A percentile compares a stretch with the other conserved stretches of the same genome.
Evolutionary conservation across 1,284 basidiomycete species (phyloP).

Genomic region (Ceratobasidium sp.): DNA sequence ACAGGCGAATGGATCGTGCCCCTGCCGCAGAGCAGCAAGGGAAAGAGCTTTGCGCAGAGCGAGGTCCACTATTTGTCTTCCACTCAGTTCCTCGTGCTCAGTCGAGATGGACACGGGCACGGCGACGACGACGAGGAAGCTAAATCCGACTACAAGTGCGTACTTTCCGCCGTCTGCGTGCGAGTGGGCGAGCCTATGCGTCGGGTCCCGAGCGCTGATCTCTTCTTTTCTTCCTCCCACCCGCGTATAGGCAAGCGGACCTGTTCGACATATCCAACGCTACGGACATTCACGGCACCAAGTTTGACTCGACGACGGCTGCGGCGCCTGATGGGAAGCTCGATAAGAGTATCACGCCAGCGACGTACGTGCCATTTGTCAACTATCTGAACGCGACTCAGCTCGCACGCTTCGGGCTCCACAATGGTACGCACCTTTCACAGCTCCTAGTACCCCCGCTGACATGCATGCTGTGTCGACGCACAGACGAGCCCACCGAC

Average conservation of each 20-base stretch:
- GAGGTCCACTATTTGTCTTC: slow-evolving; percentile 68
- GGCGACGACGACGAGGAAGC: slow-evolving; percentile 64
- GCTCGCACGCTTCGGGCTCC: slow-evolving; percentile 70
- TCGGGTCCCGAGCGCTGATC: slow-evolving; percentile 10
- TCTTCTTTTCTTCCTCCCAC: slow-evolving; percentile 9
- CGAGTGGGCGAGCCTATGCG: neutral
- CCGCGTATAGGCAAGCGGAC: slow-evolving; percentile 61
- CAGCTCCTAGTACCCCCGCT: slow-evolving; percentile 28
- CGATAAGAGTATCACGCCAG: slow-evolving; percentile 63
- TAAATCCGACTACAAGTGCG: slow-evolving; percentile 68
- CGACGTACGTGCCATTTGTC: slow-evolving; percentile 67
- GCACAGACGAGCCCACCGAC: slow-evolving; percentile 57
- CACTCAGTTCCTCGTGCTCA: slow-evolving; percentile 66
- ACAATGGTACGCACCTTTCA: slow-evolving; percentile 58
- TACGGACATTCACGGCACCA: slow-evolving; percentile 69
- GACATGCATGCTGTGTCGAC: slow-evolving; percentile 17
- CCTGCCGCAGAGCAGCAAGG: slow-evolving; percentile 65
- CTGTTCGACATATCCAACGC: slow-evolving; percentile 67
- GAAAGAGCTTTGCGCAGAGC: slow-evolving; percentile 64
- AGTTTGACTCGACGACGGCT: slow-evolving; percentile 66
- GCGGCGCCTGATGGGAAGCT: slow-evolving; percentile 65
- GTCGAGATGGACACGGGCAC: slow-evolving; percentile 70
- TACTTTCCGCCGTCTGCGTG: slow-evolving; percentile 29
- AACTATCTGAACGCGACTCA: slow-evolving; percentile 64
- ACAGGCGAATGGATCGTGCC: slow-evolving; percentile 71